phyloP scores from a whole-genome alignment of 192 early-diverging fungal species.

The Chytriomyces confervae region DNA sequence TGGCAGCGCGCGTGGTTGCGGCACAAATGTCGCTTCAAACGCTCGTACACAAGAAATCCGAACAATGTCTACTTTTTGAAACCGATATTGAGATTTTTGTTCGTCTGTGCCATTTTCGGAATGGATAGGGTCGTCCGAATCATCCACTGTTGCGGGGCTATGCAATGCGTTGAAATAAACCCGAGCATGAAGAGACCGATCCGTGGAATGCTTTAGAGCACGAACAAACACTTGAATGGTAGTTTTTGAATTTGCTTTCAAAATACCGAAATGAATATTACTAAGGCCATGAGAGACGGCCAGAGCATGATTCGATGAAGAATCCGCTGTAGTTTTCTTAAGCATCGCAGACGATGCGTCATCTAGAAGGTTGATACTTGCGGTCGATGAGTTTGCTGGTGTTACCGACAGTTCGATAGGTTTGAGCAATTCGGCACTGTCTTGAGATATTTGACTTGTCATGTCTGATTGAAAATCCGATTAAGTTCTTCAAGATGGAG shows the following conservation, averaged over 20 bases:
- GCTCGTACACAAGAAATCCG: conserved; percentile 13
- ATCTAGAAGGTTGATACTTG: neutral
- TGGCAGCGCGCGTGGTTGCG: conserved; percentile 14
- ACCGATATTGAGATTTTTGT: neutral
- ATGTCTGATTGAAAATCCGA: conserved; percentile 2
- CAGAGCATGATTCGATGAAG: neutral
- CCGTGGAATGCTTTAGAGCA: conserved; percentile 28
- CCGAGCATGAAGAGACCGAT: conserved; percentile 44
- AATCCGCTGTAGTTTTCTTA: neutral
- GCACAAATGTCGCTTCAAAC: conserved; percentile 13
- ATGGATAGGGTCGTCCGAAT: neutral
- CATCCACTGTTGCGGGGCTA: neutral
- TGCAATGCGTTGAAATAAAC: conserved; percentile 22
- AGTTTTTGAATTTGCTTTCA: conserved; percentile 40
- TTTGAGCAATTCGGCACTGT: neutral
- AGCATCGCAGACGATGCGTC: neutral
- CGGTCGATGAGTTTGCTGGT: conserved; percentile 11
- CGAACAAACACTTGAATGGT: conserved; percentile 34
- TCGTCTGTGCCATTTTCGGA: neutral
- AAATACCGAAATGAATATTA: conserved; percentile 52
- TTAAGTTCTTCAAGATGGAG: neutral
- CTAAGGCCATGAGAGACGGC: conserved; percentile 26
- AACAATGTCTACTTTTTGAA: conserved; percentile 10
- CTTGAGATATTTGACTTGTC: conserved; percentile 31
- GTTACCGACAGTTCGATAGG: neutral